These are phyloP conservation scores for Neospora caninum DNA, from an alignment of 169 alveolate species.

Conservation along the genomic window DNA sequence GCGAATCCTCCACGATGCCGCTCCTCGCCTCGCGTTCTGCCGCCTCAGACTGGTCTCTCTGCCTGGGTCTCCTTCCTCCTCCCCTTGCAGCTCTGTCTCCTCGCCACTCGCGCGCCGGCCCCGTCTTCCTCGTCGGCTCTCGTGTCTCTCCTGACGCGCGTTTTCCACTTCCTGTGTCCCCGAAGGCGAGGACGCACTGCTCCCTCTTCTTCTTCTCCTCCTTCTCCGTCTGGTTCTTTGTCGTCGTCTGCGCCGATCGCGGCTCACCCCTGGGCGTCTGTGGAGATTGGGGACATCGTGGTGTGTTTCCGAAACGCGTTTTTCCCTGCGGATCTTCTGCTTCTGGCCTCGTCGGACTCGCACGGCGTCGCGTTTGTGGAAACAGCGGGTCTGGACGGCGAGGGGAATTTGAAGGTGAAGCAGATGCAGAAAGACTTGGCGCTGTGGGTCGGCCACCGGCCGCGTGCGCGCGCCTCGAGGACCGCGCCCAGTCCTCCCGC, in stretches of 20 bases:
- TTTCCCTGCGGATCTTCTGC: conserved; percentile 53
- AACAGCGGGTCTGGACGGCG: conserved; percentile 96
- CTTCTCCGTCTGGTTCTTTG: background rate
- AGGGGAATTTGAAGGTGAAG: conserved; percentile 90
- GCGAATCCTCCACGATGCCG: too few species aligned
- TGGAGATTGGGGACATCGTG: conserved; percentile 92
- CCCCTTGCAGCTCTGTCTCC: background rate
- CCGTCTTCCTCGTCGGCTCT: background rate
- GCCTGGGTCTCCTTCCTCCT: background rate
- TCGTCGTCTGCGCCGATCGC: background rate
- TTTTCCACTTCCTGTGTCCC: background rate
- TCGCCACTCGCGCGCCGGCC: background rate
- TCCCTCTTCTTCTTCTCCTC: background rate
- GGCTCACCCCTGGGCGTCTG: conserved; percentile 78
- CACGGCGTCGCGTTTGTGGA: conserved; percentile 93
- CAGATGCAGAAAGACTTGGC: conserved; percentile 69
- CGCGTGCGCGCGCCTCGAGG: background rate
- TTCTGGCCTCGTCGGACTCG: conserved; percentile 53
- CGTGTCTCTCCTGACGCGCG: background rate
- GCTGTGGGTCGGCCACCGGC: background rate
- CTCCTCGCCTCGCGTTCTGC: too few species aligned
- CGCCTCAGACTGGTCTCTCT: too few species aligned
- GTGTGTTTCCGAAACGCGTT: conserved; percentile 71
- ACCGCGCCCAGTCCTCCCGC: background rate
- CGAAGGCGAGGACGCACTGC: background rate